Evolutionary conservation across 495 filamentous ascomycete species (phyloP), one percentile per base, ranked within the genome.

Genomic region (Xylaria venustula): DNA sequence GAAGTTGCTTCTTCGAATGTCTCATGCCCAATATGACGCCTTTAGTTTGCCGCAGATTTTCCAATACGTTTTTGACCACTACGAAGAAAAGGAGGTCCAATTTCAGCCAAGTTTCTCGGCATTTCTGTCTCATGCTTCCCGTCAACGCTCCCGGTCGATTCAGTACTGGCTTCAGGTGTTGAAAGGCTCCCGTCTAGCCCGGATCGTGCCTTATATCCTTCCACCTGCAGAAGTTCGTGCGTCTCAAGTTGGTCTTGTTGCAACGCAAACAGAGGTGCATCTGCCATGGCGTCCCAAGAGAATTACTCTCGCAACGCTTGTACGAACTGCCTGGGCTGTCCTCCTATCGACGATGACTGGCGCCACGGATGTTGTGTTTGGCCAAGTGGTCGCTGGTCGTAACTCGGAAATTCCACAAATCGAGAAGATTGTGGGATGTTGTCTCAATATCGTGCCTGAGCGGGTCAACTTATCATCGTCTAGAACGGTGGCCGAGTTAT

Each of bases 21-120:
- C 85, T 0, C 87, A 90, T 60, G 85, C 86, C 6, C 87, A 90
- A 62, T 89, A 85, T 53, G 87, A 89, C 58, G 86, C 84, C 25
- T 76, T 89, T 1, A 88, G 81, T 67, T 72, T 89, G 19, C 79
- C 85, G 0, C 77, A 74, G 54, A 83, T 89, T 19, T 76, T 87
- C 58, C 66, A 71, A 1, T 79, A 80, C 26, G 47, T 50, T 0
- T 78, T 89, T 45, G 74, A 81, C 36, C 75, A 75, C 0, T 89
- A 87, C 65, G 73, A 79, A 46, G 80, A 80, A n/a, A 70, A 75
- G 36, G 61, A 70, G 3, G 66, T 85, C 6, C 69, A 75, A 1
- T 66, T 65, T 17, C 67, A 80, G 11, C 75, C 75, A 3, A 75
- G 79, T 1, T 88, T 83, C 60, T 77, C 82, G 30, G 80, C 78